Percentiles rank a stretch among this genome's conserved stretches.
phyloP scores from a whole-genome alignment of 2,329 filamentous ascomycete species.

The Paecilomyces fulvus region DNA sequence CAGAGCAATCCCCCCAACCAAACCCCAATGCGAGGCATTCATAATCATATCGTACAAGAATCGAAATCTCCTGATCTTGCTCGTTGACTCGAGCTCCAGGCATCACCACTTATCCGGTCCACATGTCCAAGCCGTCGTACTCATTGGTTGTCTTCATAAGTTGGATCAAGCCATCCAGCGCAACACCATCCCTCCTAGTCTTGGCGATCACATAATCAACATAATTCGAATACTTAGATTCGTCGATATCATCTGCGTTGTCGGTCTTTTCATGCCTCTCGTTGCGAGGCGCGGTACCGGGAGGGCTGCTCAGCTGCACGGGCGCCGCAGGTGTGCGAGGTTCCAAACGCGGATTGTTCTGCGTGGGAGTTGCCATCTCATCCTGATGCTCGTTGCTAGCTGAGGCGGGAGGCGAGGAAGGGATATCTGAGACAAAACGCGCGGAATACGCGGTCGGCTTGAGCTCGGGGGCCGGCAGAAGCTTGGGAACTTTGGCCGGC shows the following conservation, averaged over 20 bases:
- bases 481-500: slow-evolving; percentile 11
- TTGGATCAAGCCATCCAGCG: slow-evolving; percentile 31
- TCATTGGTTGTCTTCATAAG: slow-evolving; percentile 29
- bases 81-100: not conserved
- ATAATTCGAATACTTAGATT: slow-evolving; percentile 1
- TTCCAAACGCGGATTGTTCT: slow-evolving; percentile 5
- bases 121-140: slow-evolving; percentile 15
- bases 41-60: slow-evolving; percentile 1
- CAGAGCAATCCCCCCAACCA: not conserved
- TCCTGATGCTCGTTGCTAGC: slow-evolving; percentile 8
- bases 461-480: slow-evolving; percentile 8
- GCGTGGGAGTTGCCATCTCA: slow-evolving; percentile 14
- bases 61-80: not conserved
- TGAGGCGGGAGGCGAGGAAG: slow-evolving; percentile 11
- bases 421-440: slow-evolving; percentile 6
- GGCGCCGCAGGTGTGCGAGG: slow-evolving; percentile 15
- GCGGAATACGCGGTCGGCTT: slow-evolving; percentile 5
- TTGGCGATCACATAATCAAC: slow-evolving; percentile 13
- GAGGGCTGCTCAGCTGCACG: slow-evolving; percentile 29
- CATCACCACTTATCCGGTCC: slow-evolving; percentile 11
- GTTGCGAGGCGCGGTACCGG: slow-evolving; percentile 18
- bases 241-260: not conserved
- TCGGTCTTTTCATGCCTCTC: slow-evolving; percentile 5
- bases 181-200: slow-evolving; percentile 25
- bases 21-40: not conserved